Evolutionary conservation across 2,329 filamentous ascomycete species (phyloP).

Genomic region (Penicillium sp.): DNA sequence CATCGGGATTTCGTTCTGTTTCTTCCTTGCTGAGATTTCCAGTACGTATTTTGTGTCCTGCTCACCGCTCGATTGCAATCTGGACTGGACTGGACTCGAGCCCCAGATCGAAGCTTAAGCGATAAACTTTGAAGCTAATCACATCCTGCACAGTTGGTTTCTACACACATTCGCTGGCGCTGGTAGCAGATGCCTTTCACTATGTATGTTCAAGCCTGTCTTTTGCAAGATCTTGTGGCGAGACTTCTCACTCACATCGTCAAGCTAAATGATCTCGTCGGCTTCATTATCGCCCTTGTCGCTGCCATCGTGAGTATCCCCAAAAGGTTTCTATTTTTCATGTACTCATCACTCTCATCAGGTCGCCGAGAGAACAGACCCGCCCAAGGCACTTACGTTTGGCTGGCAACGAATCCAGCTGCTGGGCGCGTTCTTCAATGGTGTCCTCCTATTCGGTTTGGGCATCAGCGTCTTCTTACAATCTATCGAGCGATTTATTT

Average conservation of each 20-base stretch:
- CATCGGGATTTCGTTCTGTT: slow-evolving; percentile 19
- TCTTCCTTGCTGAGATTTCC: slow-evolving; percentile 23
- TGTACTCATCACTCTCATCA: slow-evolving; percentile 36
- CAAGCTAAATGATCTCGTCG: slow-evolving; percentile 68
- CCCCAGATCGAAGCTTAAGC: neutral
- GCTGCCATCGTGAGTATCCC: slow-evolving; percentile 57
- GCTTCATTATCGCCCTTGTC: slow-evolving; percentile 65
- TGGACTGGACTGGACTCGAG: neutral
- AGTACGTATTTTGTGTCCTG: slow-evolving; percentile 1
- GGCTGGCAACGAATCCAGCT: slow-evolving; percentile 56
- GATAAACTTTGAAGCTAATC: neutral
- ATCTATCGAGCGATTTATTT: slow-evolving; percentile 62
- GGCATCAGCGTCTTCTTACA: slow-evolving; percentile 70
- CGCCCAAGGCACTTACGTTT: slow-evolving; percentile 11
- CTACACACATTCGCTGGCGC: slow-evolving; percentile 66
- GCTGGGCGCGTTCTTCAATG: slow-evolving; percentile 76
- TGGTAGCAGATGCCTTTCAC: slow-evolving; percentile 76
- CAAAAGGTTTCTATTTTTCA: too few species aligned
- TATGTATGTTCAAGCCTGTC: slow-evolving; percentile 55
- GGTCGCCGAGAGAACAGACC: slow-evolving; percentile 37
- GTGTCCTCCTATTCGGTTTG: slow-evolving; percentile 70
- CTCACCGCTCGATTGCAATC: neutral
- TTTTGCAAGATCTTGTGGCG: neutral
- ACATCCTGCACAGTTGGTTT: slow-evolving; percentile 58
- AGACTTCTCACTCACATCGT: neutral